Conservation (phyloP, 2,329 filamentous ascomycete species). For the Alternaria gaisen region DNA sequence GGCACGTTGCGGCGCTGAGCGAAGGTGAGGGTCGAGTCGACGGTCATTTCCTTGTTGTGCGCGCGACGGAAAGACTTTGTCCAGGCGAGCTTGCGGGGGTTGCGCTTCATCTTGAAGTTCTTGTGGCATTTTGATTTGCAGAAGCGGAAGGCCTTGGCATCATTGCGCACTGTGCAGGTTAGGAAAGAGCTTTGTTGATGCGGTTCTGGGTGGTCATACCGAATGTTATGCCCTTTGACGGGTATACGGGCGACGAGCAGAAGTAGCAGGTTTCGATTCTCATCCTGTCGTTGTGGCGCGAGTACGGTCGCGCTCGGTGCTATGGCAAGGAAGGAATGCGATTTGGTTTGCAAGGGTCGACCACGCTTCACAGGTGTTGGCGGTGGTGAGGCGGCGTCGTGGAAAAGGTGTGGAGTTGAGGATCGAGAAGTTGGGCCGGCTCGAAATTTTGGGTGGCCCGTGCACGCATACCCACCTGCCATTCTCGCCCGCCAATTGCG, state of each 20-base stretch:
- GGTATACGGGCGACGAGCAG: constrained; percentile 68
- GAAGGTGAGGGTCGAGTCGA: constrained; percentile 93
- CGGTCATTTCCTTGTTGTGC: constrained; percentile 73
- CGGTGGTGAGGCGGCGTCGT: constrained; percentile 4
- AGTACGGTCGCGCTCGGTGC: constrained; percentile 5
- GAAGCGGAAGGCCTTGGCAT: constrained; percentile 72
- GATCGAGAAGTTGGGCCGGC: constrained; percentile 11
- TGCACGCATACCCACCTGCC: constrained; percentile 1
- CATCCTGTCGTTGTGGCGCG: constrained; percentile 33
- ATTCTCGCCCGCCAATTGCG: constrained; percentile 21
- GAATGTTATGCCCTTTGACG: constrained; percentile 66
- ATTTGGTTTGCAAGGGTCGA: neutral
- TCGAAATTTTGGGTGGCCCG: constrained; percentile 26
- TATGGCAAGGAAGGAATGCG: neutral
- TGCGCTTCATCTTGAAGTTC: constrained; percentile 96
- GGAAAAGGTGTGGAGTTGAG: constrained; percentile 19
- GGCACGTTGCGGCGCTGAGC: constrained; percentile 92
- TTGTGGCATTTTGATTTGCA: constrained; percentile 68
- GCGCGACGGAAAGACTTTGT: constrained; percentile 48
- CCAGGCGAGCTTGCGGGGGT: constrained; percentile 64
- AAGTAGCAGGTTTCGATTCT: constrained; percentile 62
- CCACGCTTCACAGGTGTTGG: constrained; percentile 1
- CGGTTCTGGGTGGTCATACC: constrained; percentile 48
- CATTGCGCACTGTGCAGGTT: constrained; percentile 47
- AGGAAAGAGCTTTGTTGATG: neutral